A percentile compares a stretch with the other conserved stretches of the same genome.
phyloP scores from a whole-genome alignment of 495 filamentous ascomycete genomes.

The Sordaria brevicollis region DNA sequence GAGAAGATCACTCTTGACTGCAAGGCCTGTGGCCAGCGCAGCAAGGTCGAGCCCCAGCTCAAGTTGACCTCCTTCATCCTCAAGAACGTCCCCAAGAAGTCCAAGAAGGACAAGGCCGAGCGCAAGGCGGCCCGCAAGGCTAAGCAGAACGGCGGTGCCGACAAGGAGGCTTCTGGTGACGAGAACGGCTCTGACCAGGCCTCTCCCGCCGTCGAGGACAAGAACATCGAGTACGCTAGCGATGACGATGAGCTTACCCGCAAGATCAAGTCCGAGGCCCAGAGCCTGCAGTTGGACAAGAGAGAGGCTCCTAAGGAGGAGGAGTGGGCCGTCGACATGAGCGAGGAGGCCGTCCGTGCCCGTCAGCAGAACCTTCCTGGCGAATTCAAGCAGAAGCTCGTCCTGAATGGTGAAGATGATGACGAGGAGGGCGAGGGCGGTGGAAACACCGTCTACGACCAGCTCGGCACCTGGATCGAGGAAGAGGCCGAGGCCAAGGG shows the following conservation, averaged over 20 bases:
- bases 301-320: constrained; percentile 61
- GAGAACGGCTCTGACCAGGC: constrained; percentile 67
- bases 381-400: constrained; percentile 83
- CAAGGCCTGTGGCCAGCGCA: constrained; percentile 94
- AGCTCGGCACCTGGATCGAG: constrained; percentile 87
- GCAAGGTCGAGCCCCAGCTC: constrained; percentile 80
- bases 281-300: constrained; percentile 49
- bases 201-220: constrained; percentile 58
- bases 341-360: constrained; percentile 86
- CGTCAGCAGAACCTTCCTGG: constrained; percentile 82
- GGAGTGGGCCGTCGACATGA: constrained; percentile 91
- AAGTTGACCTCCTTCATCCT: constrained; percentile 97
- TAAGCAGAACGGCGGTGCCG: constrained; percentile 65
- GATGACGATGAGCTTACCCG: constrained; percentile 92
- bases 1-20: constrained; percentile 86
- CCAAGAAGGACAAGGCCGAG: constrained; percentile 91
- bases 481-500: constrained; percentile 60
- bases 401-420: constrained; percentile 75
- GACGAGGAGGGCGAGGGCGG: constrained; percentile 71
- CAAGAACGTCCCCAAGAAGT: constrained; percentile 82
- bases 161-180: constrained; percentile 47
- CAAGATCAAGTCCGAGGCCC: constrained; percentile 74
- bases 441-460: constrained; percentile 74
- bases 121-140: constrained; percentile 79
- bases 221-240: constrained; percentile 55